Evolutionary conservation across 352 stramenopile species (phyloP).

Genomic region (Globisporangium paddicum): DNA sequence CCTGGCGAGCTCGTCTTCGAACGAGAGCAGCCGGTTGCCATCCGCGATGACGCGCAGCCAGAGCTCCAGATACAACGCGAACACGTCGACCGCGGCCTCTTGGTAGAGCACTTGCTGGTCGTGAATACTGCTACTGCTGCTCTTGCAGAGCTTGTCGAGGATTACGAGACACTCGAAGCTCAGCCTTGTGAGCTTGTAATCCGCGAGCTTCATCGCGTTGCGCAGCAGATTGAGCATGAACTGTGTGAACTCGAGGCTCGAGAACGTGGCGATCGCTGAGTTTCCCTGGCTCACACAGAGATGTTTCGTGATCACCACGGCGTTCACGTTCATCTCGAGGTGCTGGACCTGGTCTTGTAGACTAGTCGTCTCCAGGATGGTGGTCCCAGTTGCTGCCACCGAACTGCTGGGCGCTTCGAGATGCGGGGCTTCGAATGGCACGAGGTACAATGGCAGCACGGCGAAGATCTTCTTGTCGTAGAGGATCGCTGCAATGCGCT

Average conservation of each 20-base stretch:
- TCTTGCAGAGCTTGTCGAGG: slow-evolving; percentile 29
- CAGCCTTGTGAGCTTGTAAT: slow-evolving; percentile 3
- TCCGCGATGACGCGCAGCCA: slow-evolving; percentile 20
- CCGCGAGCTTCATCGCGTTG: background rate
- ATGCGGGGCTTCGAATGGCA: slow-evolving; percentile 6
- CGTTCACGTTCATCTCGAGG: slow-evolving; percentile 19
- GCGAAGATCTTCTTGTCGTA: slow-evolving; percentile 53
- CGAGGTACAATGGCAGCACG: slow-evolving; percentile 36
- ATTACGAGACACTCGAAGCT: slow-evolving; percentile 36
- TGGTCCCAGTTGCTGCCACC: background rate
- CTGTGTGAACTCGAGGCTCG: slow-evolving; percentile 32
- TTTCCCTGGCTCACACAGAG: slow-evolving; percentile 34
- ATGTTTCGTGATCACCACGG: slow-evolving; percentile 15
- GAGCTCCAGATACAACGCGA: slow-evolving; percentile 29
- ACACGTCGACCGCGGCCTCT: slow-evolving; percentile 32
- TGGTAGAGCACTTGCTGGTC: slow-evolving; percentile 42
- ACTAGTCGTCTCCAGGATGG: too few relatives aligned
- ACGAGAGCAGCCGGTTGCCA: background rate
- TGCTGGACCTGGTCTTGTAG: background rate
- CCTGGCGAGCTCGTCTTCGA: background rate
- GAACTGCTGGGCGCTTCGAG: background rate
- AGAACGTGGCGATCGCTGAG: slow-evolving; percentile 28
- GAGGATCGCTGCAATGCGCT: slow-evolving; percentile 44
- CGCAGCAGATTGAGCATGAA: slow-evolving; percentile 40
- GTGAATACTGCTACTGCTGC: slow-evolving; percentile 12